These are phyloP conservation scores for Candida freyschussii DNA, from an alignment of 1,139 yeast genomes.

Conservation along the genomic window DNA sequence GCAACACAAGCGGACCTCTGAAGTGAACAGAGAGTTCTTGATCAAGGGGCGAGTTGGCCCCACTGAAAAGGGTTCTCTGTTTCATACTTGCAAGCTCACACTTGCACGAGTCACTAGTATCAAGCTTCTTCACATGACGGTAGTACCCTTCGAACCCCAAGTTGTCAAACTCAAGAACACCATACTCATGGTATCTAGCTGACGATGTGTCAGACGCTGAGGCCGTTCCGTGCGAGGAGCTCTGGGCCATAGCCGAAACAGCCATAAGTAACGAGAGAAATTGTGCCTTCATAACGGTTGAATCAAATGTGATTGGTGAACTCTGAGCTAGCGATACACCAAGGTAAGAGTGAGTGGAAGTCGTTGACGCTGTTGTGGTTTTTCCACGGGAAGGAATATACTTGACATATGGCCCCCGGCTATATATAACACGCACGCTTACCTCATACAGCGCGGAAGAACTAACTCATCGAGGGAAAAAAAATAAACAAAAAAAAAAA, in stretches of 20 bases:
- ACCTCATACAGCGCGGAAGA: too few species aligned
- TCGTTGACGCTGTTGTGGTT: too few species aligned
- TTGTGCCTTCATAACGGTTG: slow-evolving; percentile 7
- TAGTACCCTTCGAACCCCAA: slow-evolving; percentile 66
- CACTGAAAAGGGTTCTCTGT: slow-evolving; percentile 42
- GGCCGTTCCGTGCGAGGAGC: slow-evolving; percentile 1
- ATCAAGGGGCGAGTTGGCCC: slow-evolving; percentile 62
- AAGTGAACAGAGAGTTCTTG: slow-evolving; percentile 74
- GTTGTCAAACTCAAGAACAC: slow-evolving; percentile 48
- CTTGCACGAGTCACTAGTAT: slow-evolving; percentile 45
- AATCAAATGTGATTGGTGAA: too few species aligned
- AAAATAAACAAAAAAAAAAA: too few species aligned
- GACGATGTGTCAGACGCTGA: slow-evolving; percentile 9
- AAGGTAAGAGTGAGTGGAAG: too few species aligned
- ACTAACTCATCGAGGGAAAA: too few species aligned
- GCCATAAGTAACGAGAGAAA: slow-evolving; percentile 2
- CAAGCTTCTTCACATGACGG: slow-evolving; percentile 49
- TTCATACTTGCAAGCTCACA: slow-evolving; percentile 37
- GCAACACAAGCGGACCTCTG: slow-evolving; percentile 60
- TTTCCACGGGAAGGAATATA: too few species aligned
- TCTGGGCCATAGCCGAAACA: slow-evolving; percentile 4
- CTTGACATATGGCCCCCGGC: too few species aligned
- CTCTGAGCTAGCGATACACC: too few species aligned
- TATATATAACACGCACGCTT: too few species aligned
- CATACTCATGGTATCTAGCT: slow-evolving; percentile 25